Percentiles rank a stretch among this genome's conserved stretches.
These are phyloP conservation scores for Picea sitchensis DNA, from an alignment of 75 land plant species.

Conservation along the genomic window DNA sequence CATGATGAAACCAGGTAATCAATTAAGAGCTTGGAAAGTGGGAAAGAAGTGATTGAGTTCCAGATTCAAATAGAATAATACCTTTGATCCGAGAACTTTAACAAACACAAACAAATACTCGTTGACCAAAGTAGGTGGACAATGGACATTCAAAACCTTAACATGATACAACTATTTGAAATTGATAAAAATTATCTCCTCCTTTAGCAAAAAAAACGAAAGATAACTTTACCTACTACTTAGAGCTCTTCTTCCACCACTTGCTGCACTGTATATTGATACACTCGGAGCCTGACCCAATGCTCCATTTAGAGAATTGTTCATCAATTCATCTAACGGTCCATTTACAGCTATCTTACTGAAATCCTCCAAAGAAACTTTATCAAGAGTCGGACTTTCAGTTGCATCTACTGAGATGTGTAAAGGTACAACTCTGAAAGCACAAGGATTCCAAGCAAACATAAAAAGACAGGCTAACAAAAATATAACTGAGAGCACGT, in stretches of 20 bases:
- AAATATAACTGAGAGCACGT: neutral
- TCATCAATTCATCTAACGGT: constrained; percentile 2
- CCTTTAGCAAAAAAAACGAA: neutral
- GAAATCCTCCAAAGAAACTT: neutral
- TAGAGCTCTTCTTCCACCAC: constrained; percentile 4
- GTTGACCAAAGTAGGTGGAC: neutral
- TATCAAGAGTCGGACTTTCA: neutral
- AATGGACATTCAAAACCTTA: neutral
- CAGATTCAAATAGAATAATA: neutral
- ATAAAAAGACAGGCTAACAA: neutral
- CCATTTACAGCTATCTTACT: constrained; percentile 1
- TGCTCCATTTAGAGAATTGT: neutral
- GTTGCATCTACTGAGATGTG: constrained; percentile 4
- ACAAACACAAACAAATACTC: neutral
- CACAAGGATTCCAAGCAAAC: constrained; percentile 7
- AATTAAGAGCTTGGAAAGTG: neutral
- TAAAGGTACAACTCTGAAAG: neutral
- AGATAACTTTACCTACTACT: constrained; percentile 2
- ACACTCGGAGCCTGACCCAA: constrained; percentile 3
- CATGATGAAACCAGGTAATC: neutral
- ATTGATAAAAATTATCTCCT: neutral
- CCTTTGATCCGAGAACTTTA: neutral
- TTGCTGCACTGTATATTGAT: neutral
- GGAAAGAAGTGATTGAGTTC: neutral
- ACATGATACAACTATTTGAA: neutral